A percentile compares a stretch with the other conserved stretches of the same genome.
Evolutionary conservation across 2,329 filamentous ascomycete species (phyloP).

Genomic region (Verticillium longisporum): DNA sequence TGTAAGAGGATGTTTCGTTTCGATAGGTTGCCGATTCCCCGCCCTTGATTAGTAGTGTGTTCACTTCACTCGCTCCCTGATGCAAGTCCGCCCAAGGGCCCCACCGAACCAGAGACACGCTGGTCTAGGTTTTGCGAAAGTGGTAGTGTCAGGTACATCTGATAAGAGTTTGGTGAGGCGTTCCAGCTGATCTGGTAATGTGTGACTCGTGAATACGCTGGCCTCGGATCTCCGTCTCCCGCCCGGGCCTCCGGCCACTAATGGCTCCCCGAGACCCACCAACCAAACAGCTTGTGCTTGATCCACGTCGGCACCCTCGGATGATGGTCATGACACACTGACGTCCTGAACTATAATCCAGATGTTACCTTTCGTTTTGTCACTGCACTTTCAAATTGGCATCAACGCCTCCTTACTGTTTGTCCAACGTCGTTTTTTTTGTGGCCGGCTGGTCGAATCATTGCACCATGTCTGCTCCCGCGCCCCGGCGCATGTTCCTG

Average conservation of each 20-base stretch:
- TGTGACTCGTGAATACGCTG: background rate
- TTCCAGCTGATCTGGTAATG: no score
- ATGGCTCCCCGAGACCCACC: background rate
- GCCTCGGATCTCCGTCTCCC: background rate
- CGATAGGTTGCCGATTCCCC: background rate
- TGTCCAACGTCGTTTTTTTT: no score
- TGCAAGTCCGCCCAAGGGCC: no score
- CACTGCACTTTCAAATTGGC: background rate
- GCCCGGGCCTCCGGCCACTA: background rate
- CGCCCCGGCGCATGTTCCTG: background rate
- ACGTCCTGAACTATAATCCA: background rate
- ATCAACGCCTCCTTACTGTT: background rate
- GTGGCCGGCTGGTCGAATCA: background rate
- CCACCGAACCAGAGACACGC: no score
- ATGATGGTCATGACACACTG: background rate
- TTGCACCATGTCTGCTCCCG: background rate
- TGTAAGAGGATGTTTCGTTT: background rate
- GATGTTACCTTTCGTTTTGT: background rate
- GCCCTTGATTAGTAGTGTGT: no score
- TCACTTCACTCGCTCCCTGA: no score
- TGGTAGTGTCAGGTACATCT: no score
- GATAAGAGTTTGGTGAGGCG: no score
- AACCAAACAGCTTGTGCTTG: background rate
- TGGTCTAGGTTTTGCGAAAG: no score
- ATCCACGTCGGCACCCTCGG: background rate